Conservation (phyloP, 2,329 filamentous ascomycete genomes). For the Phaeomoniella chlamydospora region DNA sequence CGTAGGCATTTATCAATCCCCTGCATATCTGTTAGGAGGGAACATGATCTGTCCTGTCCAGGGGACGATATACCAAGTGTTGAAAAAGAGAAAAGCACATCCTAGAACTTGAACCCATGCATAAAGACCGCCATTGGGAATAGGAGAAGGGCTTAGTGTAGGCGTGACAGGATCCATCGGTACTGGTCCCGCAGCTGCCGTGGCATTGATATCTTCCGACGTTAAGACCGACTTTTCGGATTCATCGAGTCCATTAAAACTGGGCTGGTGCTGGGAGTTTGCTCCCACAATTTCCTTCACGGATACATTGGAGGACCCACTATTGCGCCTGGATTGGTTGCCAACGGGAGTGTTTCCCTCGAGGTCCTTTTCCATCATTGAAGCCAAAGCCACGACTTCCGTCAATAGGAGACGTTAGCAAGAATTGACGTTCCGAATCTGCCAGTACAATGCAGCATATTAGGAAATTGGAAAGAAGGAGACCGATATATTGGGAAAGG, state of each 20-base stretch:
- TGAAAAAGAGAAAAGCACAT: conserved; percentile 10
- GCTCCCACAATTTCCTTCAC: neutral
- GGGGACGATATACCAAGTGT: conserved; percentile 6
- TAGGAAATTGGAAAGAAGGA: no score
- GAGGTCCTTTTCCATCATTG: neutral
- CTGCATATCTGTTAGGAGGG: neutral
- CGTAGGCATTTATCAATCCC: conserved; percentile 10
- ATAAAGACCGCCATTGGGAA: conserved; percentile 9
- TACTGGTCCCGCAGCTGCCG: neutral
- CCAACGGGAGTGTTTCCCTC: neutral
- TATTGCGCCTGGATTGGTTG: neutral
- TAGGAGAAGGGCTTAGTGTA: neutral
- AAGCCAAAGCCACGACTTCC: no score
- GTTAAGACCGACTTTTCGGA: neutral
- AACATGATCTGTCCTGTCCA: neutral
- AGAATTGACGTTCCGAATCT: no score
- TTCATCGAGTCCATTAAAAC: neutral
- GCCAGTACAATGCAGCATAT: no score
- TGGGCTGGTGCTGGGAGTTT: neutral
- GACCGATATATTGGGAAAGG: no score
- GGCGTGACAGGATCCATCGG: neutral
- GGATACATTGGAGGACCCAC: neutral
- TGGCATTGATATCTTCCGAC: no score
- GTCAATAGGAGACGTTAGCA: no score
- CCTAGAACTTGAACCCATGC: conserved; percentile 10